phyloP scores from a whole-genome alignment of 2,329 filamentous ascomycete genomes.

The Cordyceps fumosorosea region DNA sequence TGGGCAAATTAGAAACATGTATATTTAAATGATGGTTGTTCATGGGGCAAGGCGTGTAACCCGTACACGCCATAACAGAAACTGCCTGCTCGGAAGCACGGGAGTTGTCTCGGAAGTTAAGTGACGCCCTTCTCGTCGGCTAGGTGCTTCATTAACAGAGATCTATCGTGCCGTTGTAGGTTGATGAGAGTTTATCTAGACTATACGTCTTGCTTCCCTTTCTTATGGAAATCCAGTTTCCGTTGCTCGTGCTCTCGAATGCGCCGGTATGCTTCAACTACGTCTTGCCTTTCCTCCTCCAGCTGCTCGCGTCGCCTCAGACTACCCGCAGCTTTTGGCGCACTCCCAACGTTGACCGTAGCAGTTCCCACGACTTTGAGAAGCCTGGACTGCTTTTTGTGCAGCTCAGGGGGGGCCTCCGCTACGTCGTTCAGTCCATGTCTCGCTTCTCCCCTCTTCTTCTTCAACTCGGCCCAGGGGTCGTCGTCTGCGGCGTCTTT shows the following conservation, averaged over 20 bases:
- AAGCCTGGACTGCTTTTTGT: conserved; percentile 35
- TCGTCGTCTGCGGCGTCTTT: conserved; percentile 56
- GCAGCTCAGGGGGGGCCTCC: conserved; percentile 68
- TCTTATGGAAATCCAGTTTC: conserved; percentile 19
- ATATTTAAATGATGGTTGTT: too few species aligned
- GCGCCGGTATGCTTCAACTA: conserved; percentile 33
- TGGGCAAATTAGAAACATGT: too few species aligned
- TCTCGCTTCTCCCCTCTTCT: conserved; percentile 49
- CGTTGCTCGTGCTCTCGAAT: conserved; percentile 32
- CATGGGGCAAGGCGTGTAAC: too few species aligned
- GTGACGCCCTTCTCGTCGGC: too few species aligned
- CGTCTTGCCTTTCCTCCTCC: conserved; percentile 28
- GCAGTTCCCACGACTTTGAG: conserved; percentile 28
- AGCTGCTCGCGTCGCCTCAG: conserved; percentile 34
- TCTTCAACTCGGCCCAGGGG: conserved; percentile 70
- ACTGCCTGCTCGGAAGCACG: too few species aligned
- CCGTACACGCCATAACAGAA: too few species aligned
- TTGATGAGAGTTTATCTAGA: not conserved
- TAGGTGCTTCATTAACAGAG: not conserved
- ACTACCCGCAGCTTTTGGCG: conserved; percentile 34
- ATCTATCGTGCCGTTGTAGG: not conserved
- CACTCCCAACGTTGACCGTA: conserved; percentile 28
- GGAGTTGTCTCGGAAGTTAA: too few species aligned
- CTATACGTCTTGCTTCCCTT: not conserved
- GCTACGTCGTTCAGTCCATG: conserved; percentile 52